Conservation (phyloP, 2,329 filamentous ascomycete genomes). For the Talaromyces sp. region DNA sequence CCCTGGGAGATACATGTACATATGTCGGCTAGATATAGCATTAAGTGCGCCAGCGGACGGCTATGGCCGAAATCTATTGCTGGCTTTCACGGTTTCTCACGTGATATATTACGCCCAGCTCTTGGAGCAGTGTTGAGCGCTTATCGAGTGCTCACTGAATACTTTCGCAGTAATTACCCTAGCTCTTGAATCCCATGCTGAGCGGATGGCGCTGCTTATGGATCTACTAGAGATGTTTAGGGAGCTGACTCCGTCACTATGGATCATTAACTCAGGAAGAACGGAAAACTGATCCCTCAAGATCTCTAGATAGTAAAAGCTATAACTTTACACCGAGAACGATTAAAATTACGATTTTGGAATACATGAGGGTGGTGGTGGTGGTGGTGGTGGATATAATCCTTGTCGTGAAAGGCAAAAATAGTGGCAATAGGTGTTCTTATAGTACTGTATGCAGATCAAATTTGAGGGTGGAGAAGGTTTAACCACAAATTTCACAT, state of each 20-base stretch:
- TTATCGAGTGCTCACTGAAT: neutral
- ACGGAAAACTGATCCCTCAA: no score
- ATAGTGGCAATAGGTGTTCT: no score
- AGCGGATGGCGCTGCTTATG: neutral
- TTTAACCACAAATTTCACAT: no score
- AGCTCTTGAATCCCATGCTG: neutral
- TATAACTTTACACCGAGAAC: neutral
- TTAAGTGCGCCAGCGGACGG: neutral
- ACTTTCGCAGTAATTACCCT: neutral
- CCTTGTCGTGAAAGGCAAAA: no score
- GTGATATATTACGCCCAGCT: neutral
- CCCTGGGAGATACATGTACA: no score
- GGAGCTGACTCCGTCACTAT: neutral
- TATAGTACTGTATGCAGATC: no score
- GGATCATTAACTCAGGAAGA: neutral
- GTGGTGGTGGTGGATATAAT: no score
- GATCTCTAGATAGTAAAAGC: neutral
- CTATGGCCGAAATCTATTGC: neutral
- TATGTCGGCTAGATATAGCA: neutral
- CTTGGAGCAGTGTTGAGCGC: neutral
- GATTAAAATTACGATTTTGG: no score
- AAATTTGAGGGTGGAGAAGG: no score
- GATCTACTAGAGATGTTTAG: neutral
- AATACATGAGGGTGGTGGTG: no score
- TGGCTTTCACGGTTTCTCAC: neutral